A percentile compares a stretch with the other conserved stretches of the same genome.
Evolutionary conservation across 805 yeast species (phyloP).

Genomic region (Ogataea nitratoaversa): DNA sequence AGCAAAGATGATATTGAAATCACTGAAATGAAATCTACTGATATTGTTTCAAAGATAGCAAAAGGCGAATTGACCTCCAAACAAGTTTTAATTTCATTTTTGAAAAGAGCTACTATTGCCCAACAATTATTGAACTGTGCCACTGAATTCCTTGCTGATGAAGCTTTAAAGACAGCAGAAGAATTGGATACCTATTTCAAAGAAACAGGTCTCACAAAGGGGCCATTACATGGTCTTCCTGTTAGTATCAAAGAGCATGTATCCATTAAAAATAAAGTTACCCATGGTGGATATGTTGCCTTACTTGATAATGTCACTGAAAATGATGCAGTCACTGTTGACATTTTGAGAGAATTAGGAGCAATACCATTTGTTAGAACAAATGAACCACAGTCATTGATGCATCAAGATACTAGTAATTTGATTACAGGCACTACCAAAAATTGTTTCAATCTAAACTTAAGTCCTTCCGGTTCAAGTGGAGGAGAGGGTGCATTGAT

Average conservation of each 20-base stretch:
- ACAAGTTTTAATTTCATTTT: slow-evolving; percentile 23
- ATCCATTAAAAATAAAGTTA: slow-evolving; percentile 38
- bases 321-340: slow-evolving; percentile 18
- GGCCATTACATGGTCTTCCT: slow-evolving; percentile 26
- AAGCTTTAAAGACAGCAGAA: slow-evolving; percentile 21
- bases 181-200: slow-evolving; percentile 15
- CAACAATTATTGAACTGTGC: slow-evolving; percentile 26
- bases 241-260: slow-evolving; percentile 59
- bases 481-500: slow-evolving; percentile 64
- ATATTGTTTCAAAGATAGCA: too few species aligned
- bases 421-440: slow-evolving; percentile 46
- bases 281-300: slow-evolving; percentile 19
- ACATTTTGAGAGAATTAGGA: slow-evolving; percentile 13
- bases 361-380: slow-evolving; percentile 47
- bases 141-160: slow-evolving; percentile 22
- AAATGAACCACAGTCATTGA: slow-evolving; percentile 49
- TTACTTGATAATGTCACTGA: slow-evolving; percentile 10
- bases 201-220: slow-evolving; percentile 12
- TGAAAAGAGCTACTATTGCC: slow-evolving; percentile 27
- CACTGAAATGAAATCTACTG: too few species aligned
- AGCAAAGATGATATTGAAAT: too few species aligned
- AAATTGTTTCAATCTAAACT: slow-evolving; percentile 46
- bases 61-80: slow-evolving; percentile 15
- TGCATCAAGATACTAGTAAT: slow-evolving; percentile 52
- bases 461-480: slow-evolving; percentile 58